Conservation (phyloP, 2,329 filamentous ascomycete species). For the Polychaeton citri region DNA sequence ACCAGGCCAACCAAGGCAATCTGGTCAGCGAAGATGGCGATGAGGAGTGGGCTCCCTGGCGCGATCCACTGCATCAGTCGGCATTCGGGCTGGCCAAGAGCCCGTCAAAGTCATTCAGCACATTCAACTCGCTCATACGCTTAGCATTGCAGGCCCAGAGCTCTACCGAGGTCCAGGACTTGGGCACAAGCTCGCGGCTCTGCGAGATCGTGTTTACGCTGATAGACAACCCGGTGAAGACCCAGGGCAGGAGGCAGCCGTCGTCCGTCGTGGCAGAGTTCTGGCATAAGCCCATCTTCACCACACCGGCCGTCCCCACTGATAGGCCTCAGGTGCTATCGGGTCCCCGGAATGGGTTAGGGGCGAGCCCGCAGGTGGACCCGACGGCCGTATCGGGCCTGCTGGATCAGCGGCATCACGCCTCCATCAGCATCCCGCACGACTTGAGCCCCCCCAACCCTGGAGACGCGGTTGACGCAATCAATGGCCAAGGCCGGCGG, state of each 20-base stretch:
- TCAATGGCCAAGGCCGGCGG: background rate
- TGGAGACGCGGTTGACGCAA: background rate
- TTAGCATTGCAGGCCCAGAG: background rate
- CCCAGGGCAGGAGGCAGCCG: background rate
- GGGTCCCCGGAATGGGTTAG: background rate
- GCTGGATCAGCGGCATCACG: too few species aligned
- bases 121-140: conserved; percentile 37
- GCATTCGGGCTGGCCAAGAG: conserved; percentile 20
- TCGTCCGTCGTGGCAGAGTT: background rate
- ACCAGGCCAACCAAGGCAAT: conserved; percentile 35
- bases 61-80: conserved; percentile 24
- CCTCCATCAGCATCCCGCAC: background rate
- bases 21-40: conserved; percentile 50
- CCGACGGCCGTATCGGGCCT: background rate
- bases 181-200: background rate
- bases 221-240: background rate
- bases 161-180: background rate
- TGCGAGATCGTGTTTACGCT: background rate
- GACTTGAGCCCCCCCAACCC: too few species aligned
- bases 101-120: conserved; percentile 30
- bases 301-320: background rate
- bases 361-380: background rate
- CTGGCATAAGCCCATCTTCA: background rate
- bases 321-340: background rate
- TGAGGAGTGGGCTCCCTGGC: conserved; percentile 66